Percentiles rank a stretch among this genome's conserved stretches.
These are phyloP conservation scores for Tulasnella sp. DNA, from an alignment of 768 basidiomycete genomes.

Conservation along the genomic window DNA sequence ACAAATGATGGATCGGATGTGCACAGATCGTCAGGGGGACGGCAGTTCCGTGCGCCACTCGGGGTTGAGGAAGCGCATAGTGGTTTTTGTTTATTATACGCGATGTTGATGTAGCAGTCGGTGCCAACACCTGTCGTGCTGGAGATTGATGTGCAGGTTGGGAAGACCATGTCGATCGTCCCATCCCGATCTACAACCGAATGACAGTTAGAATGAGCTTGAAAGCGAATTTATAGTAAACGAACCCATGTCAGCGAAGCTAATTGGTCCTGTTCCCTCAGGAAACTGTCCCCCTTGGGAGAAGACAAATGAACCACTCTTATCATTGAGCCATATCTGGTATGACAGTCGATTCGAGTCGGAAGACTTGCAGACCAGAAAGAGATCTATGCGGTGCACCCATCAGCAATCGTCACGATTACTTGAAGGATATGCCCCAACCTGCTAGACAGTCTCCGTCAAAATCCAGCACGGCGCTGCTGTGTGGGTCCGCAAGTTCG, in stretches of 20 bases:
- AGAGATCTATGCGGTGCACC: conserved; percentile 46
- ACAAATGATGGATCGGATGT: conserved; percentile 68
- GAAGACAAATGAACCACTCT: conserved; percentile 58
- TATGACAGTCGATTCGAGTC: conserved; percentile 42
- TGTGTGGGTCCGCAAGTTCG: conserved; percentile 74
- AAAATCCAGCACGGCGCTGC: conserved; percentile 86
- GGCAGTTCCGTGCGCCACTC: conserved; percentile 44
- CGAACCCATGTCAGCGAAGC: conserved; percentile 85
- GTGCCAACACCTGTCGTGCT: conserved; percentile 54
- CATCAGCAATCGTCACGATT: not conserved
- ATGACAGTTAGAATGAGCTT: not conserved
- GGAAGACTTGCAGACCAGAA: conserved; percentile 66
- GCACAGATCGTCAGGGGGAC: conserved; percentile 72
- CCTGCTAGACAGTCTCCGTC: conserved; percentile 94
- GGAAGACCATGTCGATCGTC: conserved; percentile 88
- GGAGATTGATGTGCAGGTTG: conserved; percentile 66
- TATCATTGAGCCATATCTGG: conserved; percentile 92
- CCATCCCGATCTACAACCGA: conserved; percentile 65
- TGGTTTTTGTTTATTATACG: conserved; percentile 81
- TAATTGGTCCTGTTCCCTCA: conserved; percentile 57
- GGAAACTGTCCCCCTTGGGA: conserved; percentile 60
- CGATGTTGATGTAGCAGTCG: conserved; percentile 77
- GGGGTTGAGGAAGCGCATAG: conserved; percentile 54
- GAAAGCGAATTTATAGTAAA: not conserved
- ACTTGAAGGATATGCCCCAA: conserved; percentile 23